A percentile compares a stretch with the other conserved stretches of the same genome.
These are phyloP conservation scores for Penicillium daleae DNA, from an alignment of 495 filamentous ascomycete species.

Conservation along the genomic window DNA sequence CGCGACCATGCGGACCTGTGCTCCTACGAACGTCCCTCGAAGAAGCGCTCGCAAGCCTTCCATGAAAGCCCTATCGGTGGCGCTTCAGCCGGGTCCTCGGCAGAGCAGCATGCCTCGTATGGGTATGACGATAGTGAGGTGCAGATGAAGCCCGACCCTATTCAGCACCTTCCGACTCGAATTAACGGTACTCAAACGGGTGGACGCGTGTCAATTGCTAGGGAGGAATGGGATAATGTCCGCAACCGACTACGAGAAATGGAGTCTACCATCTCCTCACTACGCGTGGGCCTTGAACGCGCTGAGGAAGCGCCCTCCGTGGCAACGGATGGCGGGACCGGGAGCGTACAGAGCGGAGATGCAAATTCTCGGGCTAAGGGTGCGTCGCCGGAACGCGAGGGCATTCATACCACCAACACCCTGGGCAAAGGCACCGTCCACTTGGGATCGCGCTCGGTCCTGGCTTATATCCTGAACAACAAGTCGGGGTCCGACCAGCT, in stretches of 20 bases:
- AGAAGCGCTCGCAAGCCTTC: conserved; percentile 48
- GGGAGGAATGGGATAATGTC: conserved; percentile 53
- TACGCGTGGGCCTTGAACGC: conserved; percentile 47
- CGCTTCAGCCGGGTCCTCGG: conserved; percentile 18
- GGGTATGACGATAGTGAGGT: conserved; percentile 27
- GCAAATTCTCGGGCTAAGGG: conserved; percentile 45
- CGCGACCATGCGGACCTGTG: conserved; percentile 72
- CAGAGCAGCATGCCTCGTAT: conserved; percentile 27
- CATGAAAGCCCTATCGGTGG: conserved; percentile 32
- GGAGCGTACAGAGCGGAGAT: conserved; percentile 66
- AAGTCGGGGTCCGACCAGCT: conserved; percentile 67
- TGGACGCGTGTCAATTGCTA: conserved; percentile 45
- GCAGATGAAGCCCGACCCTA: conserved; percentile 36
- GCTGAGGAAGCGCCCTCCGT: conserved; percentile 37
- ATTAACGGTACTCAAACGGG: conserved; percentile 25
- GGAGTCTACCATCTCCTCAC: conserved; percentile 45
- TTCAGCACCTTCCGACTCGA: conserved; percentile 13
- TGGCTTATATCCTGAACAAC: conserved; percentile 64
- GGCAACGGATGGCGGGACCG: conserved; percentile 52
- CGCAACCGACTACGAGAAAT: conserved; percentile 46
- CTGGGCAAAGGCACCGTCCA: conserved; percentile 59
- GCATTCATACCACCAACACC: conserved; percentile 58
- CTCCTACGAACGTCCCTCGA: conserved; percentile 71
- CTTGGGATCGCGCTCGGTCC: conserved; percentile 60
- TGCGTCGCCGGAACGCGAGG: conserved; percentile 52